Evolutionary conservation across 2,329 filamentous ascomycete genomes (phyloP).

Genomic region (Exophiala oligosperma): DNA sequence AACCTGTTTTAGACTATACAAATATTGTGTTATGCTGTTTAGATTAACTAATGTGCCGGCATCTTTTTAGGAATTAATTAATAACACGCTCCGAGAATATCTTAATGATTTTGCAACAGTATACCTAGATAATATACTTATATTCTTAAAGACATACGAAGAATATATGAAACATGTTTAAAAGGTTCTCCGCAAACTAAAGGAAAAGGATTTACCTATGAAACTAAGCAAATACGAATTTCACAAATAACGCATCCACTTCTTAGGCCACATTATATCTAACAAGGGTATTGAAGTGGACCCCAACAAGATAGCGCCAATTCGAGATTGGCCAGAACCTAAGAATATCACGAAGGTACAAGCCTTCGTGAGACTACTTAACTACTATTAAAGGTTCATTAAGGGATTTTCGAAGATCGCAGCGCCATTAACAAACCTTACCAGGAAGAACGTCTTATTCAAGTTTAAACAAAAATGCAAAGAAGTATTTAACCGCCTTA

Average conservation of each 20-base stretch:
- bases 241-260: constrained; percentile 31
- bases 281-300: constrained; percentile 31
- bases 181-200: constrained; percentile 21
- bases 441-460: constrained; percentile 8
- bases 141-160: constrained; percentile 28
- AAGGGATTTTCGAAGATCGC: constrained; percentile 26
- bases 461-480: constrained; percentile 1
- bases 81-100: constrained; percentile 10
- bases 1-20: constrained; percentile 15
- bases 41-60: background rate
- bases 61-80: constrained; percentile 14
- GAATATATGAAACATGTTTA: constrained; percentile 8
- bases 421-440: constrained; percentile 25
- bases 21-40: constrained; percentile 4
- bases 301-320: constrained; percentile 30
- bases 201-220: constrained; percentile 15
- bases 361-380: constrained; percentile 14
- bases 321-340: constrained; percentile 21
- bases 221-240: constrained; percentile 35
- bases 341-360: constrained; percentile 19
- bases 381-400: constrained; percentile 36
- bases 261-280: constrained; percentile 34
- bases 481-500: background rate
- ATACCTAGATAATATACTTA: constrained; percentile 29
- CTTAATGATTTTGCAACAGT: constrained; percentile 17